phyloP scores from a whole-genome alignment of 768 basidiomycete species.

The Naganishia onofrii region DNA sequence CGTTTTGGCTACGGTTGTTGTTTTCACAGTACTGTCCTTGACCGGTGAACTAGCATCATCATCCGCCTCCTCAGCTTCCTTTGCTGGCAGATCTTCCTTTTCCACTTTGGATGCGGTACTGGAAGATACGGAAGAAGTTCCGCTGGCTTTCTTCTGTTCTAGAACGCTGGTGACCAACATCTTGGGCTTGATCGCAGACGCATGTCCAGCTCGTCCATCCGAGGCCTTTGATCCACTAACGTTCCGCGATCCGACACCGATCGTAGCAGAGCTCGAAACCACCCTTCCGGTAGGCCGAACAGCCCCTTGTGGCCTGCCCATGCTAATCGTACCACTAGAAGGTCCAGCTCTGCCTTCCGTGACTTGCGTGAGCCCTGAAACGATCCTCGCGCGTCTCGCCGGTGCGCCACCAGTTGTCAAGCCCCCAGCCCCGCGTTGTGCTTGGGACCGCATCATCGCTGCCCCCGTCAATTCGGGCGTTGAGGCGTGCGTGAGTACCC shows the following conservation, averaged over 20 bases:
- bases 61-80: neutral
- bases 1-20: neutral
- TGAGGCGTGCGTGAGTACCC: conserved; percentile 22
- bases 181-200: conserved; percentile 13
- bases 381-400: conserved; percentile 8
- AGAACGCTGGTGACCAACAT: neutral
- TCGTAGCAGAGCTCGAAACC: conserved; percentile 15
- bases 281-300: conserved; percentile 14
- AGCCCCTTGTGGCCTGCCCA: conserved; percentile 14
- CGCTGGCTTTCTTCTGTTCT: neutral
- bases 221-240: neutral
- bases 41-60: neutral
- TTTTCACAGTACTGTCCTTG: neutral
- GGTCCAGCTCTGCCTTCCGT: conserved; percentile 6
- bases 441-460: neutral
- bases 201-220: neutral
- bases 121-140: neutral
- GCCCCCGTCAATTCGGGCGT: neutral
- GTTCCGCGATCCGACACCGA: conserved; percentile 6
- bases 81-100: neutral
- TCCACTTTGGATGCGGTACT: neutral
- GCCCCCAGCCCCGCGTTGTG: conserved; percentile 1
- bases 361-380: conserved; percentile 17
- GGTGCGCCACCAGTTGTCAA: conserved; percentile 15
- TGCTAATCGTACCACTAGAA: neutral